Percentiles rank a stretch among this genome's conserved stretches.
Conservation (phyloP, 345 rosid genomes). For the Xanthoceras sorbifolium region DNA sequence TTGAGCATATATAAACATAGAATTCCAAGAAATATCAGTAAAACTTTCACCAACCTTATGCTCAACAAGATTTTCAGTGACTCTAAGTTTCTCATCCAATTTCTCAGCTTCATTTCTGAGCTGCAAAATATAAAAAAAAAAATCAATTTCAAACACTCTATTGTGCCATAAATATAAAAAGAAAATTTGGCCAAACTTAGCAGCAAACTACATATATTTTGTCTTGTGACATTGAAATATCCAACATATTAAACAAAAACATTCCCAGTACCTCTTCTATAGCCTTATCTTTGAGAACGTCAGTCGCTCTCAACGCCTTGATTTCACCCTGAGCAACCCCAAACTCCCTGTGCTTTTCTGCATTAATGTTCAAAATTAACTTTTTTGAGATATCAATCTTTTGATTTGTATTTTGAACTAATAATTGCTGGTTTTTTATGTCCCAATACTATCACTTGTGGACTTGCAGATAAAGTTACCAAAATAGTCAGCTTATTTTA, state of each 20-base stretch:
- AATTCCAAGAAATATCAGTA: not conserved
- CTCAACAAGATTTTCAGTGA: slow-evolving; percentile 55
- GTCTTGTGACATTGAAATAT: not conserved
- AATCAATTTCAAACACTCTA: not conserved
- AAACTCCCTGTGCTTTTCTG: slow-evolving; percentile 66
- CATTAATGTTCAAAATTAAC: slow-evolving; percentile 10
- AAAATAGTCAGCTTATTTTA: too few species aligned
- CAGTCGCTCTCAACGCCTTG: slow-evolving; percentile 66
- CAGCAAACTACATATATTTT: not conserved
- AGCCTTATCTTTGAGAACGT: slow-evolving; percentile 68
- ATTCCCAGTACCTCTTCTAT: slow-evolving; percentile 55
- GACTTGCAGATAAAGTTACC: too few species aligned
- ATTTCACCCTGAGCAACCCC: slow-evolving; percentile 60
- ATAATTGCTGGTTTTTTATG: too few species aligned
- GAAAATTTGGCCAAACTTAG: not conserved
- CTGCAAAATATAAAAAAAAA: slow-evolving; percentile 39
- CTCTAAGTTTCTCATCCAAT: slow-evolving; percentile 54
- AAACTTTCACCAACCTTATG: slow-evolving; percentile 52
- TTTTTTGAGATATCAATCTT: too few species aligned
- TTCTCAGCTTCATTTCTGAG: slow-evolving; percentile 49
- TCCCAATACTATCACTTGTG: too few species aligned
- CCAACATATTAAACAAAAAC: not conserved
- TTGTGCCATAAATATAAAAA: too few species aligned
- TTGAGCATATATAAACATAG: not conserved
- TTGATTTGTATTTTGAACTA: too few species aligned